A percentile compares a stretch with the other conserved stretches of the same genome.
Evolutionary conservation across 2,329 filamentous ascomycete species (phyloP).

Genomic region (Curvularia eragrostidis): DNA sequence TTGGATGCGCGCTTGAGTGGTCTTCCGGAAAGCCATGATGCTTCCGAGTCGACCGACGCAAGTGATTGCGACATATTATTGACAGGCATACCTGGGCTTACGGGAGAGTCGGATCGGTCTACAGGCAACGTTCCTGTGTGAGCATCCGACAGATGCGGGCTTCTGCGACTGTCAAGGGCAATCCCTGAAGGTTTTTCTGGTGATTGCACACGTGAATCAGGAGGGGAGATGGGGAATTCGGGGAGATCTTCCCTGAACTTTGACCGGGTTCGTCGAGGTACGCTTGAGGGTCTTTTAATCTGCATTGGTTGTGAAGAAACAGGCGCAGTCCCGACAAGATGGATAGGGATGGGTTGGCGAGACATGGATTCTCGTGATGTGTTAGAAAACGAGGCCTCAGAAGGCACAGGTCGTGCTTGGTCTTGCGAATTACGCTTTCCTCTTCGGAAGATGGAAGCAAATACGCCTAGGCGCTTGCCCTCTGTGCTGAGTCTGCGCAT

Average conservation of each 20-base stretch:
- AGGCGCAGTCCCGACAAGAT: conserved; percentile 53
- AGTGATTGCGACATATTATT: conserved; percentile 76
- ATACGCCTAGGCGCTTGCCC: conserved; percentile 44
- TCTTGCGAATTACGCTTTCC: conserved; percentile 59
- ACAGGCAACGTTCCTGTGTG: conserved; percentile 36
- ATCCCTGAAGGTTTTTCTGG: conserved; percentile 66
- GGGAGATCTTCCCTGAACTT: conserved; percentile 92
- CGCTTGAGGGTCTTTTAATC: conserved; percentile 58
- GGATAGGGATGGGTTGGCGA: conserved; percentile 59
- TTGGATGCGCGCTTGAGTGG: conserved; percentile 58
- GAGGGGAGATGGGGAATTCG: conserved; percentile 83
- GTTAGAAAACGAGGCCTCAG: conserved; percentile 80
- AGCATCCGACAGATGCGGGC: conserved; percentile 47
- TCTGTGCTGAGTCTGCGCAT: conserved; percentile 45
- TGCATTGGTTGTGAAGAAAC: conserved; percentile 40
- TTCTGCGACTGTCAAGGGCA: conserved; percentile 51
- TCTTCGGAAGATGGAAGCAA: conserved; percentile 71
- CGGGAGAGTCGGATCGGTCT: conserved; percentile 53
- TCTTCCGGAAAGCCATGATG: conserved; percentile 89
- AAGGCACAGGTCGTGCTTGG: conserved; percentile 63
- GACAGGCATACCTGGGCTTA: conserved; percentile 42
- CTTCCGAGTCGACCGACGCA: conserved; percentile 94
- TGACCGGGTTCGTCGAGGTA: conserved; percentile 82
- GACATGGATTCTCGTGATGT: conserved; percentile 87
- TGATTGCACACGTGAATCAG: conserved; percentile 80